Conservation (phyloP, 805 yeast genomes). For the Saturnispora mendoncae region DNA sequence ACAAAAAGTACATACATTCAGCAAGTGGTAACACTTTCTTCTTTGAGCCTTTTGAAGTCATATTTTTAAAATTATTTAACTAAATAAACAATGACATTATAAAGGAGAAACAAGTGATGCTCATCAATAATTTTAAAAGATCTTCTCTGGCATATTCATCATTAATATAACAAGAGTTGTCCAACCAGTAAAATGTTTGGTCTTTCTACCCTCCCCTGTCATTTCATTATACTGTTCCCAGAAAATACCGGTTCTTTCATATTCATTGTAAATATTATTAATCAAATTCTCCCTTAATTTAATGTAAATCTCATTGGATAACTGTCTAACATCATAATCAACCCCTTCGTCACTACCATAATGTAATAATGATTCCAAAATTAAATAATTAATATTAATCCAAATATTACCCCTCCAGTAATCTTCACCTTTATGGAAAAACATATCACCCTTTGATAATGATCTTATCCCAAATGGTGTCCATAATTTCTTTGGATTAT, state of each 20-base stretch:
- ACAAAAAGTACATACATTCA: constrained; percentile 14
- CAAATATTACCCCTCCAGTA: constrained; percentile 96
- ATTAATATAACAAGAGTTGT: constrained; percentile 71
- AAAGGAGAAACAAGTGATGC: not conserved
- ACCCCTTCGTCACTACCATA: constrained; percentile 36
- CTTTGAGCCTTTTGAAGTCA: constrained; percentile 1
- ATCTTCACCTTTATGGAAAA: constrained; percentile 72
- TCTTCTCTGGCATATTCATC: constrained; percentile 67
- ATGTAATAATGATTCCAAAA: constrained; percentile 57
- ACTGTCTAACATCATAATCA: constrained; percentile 25
- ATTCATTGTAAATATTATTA: constrained; percentile 55
- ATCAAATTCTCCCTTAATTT: constrained; percentile 61
- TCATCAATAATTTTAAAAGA: not conserved
- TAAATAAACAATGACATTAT: not conserved
- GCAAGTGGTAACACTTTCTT: constrained; percentile 9
- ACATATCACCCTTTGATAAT: constrained; percentile 55
- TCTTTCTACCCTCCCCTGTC: constrained; percentile 71
- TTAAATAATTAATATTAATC: constrained; percentile 83
- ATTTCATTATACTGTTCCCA: constrained; percentile 86
- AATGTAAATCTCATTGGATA: constrained; percentile 44
- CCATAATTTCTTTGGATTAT: constrained; percentile 71
- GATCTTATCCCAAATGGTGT: constrained; percentile 73
- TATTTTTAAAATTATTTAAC: not conserved
- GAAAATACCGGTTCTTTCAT: constrained; percentile 69
- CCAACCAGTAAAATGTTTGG: constrained; percentile 93